Conservation (phyloP, 257 asterid genomes). For the Asclepias syriaca region DNA sequence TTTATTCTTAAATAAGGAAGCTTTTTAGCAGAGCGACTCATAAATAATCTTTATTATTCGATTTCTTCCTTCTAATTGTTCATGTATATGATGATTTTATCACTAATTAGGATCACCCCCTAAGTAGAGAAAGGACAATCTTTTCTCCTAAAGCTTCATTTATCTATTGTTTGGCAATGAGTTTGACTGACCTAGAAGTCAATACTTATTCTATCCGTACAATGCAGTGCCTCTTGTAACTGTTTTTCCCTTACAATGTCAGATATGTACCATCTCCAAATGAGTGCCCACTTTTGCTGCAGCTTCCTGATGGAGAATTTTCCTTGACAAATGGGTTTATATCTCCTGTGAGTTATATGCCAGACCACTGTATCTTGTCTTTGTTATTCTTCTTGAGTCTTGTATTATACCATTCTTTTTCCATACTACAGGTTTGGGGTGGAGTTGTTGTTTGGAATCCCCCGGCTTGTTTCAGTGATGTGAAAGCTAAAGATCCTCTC, state of each 20-base stretch:
- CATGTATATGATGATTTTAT: not conserved
- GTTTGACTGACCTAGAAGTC: not conserved
- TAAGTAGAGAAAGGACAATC: not conserved
- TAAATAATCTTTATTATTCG: not conserved
- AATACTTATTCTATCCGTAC: slow-evolving; percentile 12
- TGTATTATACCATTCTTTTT: slow-evolving; percentile 16
- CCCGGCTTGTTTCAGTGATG: slow-evolving; percentile 52
- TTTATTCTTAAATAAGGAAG: not conserved
- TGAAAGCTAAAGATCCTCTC: slow-evolving; percentile 30
- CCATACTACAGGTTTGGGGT: slow-evolving; percentile 85
- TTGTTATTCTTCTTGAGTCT: slow-evolving; percentile 21
- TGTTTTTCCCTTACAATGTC: slow-evolving; percentile 20
- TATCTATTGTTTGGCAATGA: not conserved
- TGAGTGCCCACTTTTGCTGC: slow-evolving; percentile 82
- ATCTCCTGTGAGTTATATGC: slow-evolving; percentile 71
- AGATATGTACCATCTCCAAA: slow-evolving; percentile 83
- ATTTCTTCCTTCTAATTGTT: not conserved
- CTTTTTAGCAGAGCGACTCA: not conserved
- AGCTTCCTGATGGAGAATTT: slow-evolving; percentile 66
- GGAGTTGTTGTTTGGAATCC: slow-evolving; percentile 92
- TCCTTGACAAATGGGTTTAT: slow-evolving; percentile 87
- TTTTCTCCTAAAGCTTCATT: not conserved
- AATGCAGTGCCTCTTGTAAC: slow-evolving; percentile 6
- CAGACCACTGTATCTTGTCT: slow-evolving; percentile 10
- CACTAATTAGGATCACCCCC: not conserved